Conservation (phyloP, 2,329 filamentous ascomycete genomes). For the Penicillium griseofulvum region DNA sequence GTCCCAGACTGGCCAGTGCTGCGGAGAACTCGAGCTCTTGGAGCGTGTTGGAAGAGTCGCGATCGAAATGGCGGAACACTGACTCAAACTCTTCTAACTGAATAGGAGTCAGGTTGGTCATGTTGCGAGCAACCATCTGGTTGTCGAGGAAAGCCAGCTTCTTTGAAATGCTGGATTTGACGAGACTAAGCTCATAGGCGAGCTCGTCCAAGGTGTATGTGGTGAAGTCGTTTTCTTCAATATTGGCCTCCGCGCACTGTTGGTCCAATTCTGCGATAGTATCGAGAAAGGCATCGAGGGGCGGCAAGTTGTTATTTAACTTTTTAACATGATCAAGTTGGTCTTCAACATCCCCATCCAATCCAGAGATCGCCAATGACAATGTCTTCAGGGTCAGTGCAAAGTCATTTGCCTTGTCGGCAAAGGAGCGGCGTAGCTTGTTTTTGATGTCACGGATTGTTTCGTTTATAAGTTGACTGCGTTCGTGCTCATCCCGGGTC, state of each 20-base stretch:
- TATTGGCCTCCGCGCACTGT: conserved; percentile 93
- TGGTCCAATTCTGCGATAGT: conserved; percentile 82
- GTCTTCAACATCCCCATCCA: conserved; percentile 95
- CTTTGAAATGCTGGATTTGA: conserved; percentile 89
- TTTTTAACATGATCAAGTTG: conserved; percentile 83
- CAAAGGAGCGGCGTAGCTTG: conserved; percentile 83
- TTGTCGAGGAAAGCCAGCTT: conserved; percentile 97
- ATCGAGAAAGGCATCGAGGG: conserved; percentile 85
- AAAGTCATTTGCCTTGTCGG: conserved; percentile 98
- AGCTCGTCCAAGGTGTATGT: conserved; percentile 98
- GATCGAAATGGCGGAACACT: conserved; percentile 96
- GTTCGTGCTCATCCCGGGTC: conserved; percentile 78
- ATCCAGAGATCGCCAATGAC: conserved; percentile 89
- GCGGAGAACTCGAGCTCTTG: conserved; percentile 95
- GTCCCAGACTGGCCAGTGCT: conserved; percentile 85
- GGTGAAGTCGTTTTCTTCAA: conserved; percentile 99
- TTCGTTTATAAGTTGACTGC: conserved; percentile 94
- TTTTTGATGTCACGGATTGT: conserved; percentile 99
- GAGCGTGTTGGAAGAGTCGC: conserved; percentile 83
- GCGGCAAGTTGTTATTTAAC: conserved; percentile 79
- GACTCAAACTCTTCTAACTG: conserved; percentile 98
- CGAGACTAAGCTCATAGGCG: conserved; percentile 85
- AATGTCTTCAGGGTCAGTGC: conserved; percentile 92
- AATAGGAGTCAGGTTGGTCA: conserved; percentile 98
- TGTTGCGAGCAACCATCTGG: conserved; percentile 95